A percentile compares a stretch with the other conserved stretches of the same genome.
These are phyloP conservation scores for Lactarius psammicola DNA, from an alignment of 768 basidiomycete species.

Conservation along the genomic window DNA sequence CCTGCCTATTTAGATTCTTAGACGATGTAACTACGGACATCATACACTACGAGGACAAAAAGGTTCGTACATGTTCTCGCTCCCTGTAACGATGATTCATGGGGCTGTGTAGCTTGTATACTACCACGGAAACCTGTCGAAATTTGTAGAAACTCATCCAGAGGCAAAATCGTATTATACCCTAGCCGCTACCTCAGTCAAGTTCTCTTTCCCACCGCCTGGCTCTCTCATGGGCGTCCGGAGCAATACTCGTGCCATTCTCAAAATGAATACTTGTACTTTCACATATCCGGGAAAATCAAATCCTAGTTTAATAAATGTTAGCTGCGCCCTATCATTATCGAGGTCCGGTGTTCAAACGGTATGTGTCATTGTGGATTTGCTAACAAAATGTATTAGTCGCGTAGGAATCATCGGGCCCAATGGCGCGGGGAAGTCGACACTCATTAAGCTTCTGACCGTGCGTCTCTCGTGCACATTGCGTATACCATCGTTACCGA, in stretches of 20 bases:
- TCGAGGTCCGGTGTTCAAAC: conserved; percentile 55
- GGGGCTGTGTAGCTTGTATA: conserved; percentile 68
- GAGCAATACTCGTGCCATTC: conserved; percentile 92
- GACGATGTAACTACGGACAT: conserved; percentile 96
- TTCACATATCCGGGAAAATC: conserved; percentile 89
- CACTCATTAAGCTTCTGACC: conserved; percentile 90
- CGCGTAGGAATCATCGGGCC: conserved; percentile 91
- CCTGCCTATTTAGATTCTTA: conserved; percentile 62
- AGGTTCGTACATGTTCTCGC: conserved; percentile 44
- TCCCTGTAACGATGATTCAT: conserved; percentile 22
- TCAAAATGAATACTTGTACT: conserved; percentile 88
- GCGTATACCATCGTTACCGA: conserved; percentile 7
- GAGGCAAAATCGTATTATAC: conserved; percentile 97
- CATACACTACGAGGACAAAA: conserved; percentile 95
- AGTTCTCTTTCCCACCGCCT: conserved; percentile 93
- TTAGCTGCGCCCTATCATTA: conserved; percentile 90
- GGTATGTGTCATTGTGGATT: conserved; percentile 30
- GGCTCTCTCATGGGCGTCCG: conserved; percentile 97
- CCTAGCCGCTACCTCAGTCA: conserved; percentile 87
- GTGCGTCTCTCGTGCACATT: conserved; percentile 41
- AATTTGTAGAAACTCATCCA: conserved; percentile 86
- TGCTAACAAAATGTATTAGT: conserved; percentile 42
- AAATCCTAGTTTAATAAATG: conserved; percentile 78
- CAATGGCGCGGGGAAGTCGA: conserved; percentile 96
- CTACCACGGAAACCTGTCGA: conserved; percentile 89